phyloP scores from a whole-genome alignment of 164 flowering plant genomes.

The Magnolia sinica region DNA sequence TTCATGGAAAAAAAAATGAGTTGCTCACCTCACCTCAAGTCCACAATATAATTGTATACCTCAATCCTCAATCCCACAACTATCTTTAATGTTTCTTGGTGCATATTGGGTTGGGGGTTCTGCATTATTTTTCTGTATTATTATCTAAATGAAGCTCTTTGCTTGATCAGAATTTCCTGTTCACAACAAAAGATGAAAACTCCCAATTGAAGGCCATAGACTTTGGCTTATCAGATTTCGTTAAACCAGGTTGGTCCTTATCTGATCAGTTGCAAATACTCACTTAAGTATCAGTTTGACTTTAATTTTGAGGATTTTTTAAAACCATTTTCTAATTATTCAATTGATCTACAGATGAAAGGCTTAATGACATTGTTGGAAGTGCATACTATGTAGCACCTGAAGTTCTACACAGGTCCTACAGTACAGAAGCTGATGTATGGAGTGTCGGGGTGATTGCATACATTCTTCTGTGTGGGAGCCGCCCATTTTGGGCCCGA shows the following conservation, averaged over 20 bases:
- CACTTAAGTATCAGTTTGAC: background rate
- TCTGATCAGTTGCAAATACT: background rate
- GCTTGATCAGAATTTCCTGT: constrained; percentile 77
- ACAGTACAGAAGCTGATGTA: constrained; percentile 89
- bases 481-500: constrained; percentile 98
- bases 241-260: constrained; percentile 71
- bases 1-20: background rate
- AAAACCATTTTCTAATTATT: constrained; percentile 9
- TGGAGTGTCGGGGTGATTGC: constrained; percentile 99
- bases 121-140: background rate
- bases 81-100: background rate
- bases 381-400: constrained; percentile 99
- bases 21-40: background rate
- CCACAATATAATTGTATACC: background rate
- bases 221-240: constrained; percentile 92
- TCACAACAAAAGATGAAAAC: constrained; percentile 65
- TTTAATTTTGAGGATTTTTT: background rate
- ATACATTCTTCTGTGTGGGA: constrained; percentile 90
- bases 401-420: constrained; percentile 91
- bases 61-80: background rate
- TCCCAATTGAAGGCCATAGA: constrained; percentile 84
- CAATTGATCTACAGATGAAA: constrained; percentile 62
- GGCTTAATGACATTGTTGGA: constrained; percentile 96
- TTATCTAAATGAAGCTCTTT: constrained; percentile 19
- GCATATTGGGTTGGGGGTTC: background rate